Evolutionary conservation across 306 rosid genomes (phyloP).

Genomic region (Trifolium subterraneum): DNA sequence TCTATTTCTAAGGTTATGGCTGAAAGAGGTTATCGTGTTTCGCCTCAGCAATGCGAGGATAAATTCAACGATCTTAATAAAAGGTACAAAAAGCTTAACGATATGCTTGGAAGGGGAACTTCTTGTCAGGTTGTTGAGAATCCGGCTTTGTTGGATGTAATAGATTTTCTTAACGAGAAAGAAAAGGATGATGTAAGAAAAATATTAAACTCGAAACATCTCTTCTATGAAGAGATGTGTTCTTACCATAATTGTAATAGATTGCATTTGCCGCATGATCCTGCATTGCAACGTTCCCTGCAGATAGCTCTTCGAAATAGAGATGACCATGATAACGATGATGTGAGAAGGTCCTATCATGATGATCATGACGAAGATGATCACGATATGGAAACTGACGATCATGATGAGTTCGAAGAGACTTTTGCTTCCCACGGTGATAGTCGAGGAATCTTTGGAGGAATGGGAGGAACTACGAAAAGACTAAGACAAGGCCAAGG

Average conservation of each 20-base stretch:
- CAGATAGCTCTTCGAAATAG: constrained; percentile 74
- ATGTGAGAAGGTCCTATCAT: constrained; percentile 60
- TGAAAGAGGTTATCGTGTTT: constrained; percentile 83
- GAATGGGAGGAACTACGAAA: constrained; percentile 58
- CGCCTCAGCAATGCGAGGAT: constrained; percentile 98
- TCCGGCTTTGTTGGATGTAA: constrained; percentile 73
- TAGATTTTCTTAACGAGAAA: constrained; percentile 73
- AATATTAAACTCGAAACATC: constrained; percentile 83
- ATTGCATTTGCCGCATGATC: constrained; percentile 90
- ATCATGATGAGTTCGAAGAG: constrained; percentile 72
- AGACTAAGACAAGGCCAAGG: constrained; percentile 56
- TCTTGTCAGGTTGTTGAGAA: constrained; percentile 91
- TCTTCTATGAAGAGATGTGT: constrained; percentile 94
- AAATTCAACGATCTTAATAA: constrained; percentile 93
- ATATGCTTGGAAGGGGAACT: constrained; percentile 91
- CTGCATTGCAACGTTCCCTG: constrained; percentile 77
- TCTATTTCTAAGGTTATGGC: constrained; percentile 91
- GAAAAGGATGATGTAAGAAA: constrained; percentile 86
- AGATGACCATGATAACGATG: constrained; percentile 74
- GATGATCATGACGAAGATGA: constrained; percentile 83
- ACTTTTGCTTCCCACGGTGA: constrained; percentile 61
- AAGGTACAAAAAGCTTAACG: constrained; percentile 86
- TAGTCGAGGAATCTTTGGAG: constrained; percentile 50
- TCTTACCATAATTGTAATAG: constrained; percentile 88
- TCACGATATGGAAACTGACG: constrained; percentile 69